phyloP scores from a whole-genome alignment of 1,284 basidiomycete species.

The Boletus sp. region DNA sequence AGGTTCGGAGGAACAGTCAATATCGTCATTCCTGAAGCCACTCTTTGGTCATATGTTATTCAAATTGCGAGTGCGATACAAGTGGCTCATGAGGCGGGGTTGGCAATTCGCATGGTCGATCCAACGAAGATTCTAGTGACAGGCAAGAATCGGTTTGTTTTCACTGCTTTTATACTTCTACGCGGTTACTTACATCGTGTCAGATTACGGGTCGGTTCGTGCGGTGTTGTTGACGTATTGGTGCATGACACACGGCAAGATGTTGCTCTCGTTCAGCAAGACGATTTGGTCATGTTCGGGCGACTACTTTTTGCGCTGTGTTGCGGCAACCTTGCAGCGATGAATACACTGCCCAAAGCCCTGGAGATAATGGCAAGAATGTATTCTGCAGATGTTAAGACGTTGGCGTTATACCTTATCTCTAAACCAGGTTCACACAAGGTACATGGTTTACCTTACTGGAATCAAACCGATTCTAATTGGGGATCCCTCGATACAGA shows the following conservation, averaged over 20 bases:
- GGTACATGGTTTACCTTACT: slow-evolving; percentile 38
- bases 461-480: slow-evolving; percentile 1
- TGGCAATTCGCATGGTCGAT: slow-evolving; percentile 86
- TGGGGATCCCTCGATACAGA: slow-evolving; percentile 46
- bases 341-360: slow-evolving; percentile 71
- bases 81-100: slow-evolving; percentile 80
- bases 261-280: slow-evolving; percentile 71
- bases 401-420: slow-evolving; percentile 78
- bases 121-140: slow-evolving; percentile 89
- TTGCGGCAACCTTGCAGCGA: slow-evolving; percentile 65
- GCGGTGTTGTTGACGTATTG: slow-evolving; percentile 85
- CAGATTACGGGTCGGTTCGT: slow-evolving; percentile 81
- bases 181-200: slow-evolving; percentile 3
- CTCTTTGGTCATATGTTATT: slow-evolving; percentile 92
- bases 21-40: slow-evolving; percentile 70
- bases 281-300: slow-evolving; percentile 89
- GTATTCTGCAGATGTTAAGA: slow-evolving; percentile 86
- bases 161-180: background rate
- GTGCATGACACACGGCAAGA: slow-evolving; percentile 74
- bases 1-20: slow-evolving; percentile 45
- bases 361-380: slow-evolving; percentile 75
- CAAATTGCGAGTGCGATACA: slow-evolving; percentile 91
- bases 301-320: slow-evolving; percentile 84
- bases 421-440: slow-evolving; percentile 70
- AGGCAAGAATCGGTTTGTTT: slow-evolving; percentile 79